Evolutionary conservation across 2,329 filamentous ascomycete species (phyloP), one percentile per base, ranked within the genome.

Genomic region (Tolypocladium inflatum): DNA sequence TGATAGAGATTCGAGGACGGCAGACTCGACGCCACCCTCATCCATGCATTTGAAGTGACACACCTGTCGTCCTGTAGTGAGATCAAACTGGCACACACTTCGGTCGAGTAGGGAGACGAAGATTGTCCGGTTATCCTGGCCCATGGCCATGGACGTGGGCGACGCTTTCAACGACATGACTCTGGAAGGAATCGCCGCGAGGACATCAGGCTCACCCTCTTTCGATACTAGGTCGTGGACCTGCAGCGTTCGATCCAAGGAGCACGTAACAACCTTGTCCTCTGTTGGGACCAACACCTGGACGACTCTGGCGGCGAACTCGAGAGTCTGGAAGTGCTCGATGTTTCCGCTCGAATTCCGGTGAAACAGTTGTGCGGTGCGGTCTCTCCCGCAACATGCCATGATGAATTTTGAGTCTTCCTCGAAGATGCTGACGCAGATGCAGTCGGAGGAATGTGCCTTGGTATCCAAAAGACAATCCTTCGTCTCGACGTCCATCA

Each of bases 301-400:
- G 57, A 82, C 87, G 21, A 99, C 92, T 62, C 90, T 89, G 26
- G 91, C 90, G 37, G 91, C 86, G 71, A 97, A 96, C 64, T 99
- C 93, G 58, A 97, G 82, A 0, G 94, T 99, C 71, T 99, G 94
- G 55, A 96, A 83, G 58, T 97, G 82, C 59, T 89, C 83, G 71
- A 95, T 88, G 3, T 73, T 74, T 2, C 84, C 80, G 15, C 73
- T 76, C 1, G 75, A 74, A 30, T 79, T 78, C 33, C 79, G 78
- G 60, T 83, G 80, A 69, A 97, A 97, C n/a, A 99, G 76, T 70
- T 99, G 94, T 1, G 93, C 84, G n/a, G 89, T 96, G 55, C 94
- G 87, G 72, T 99, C 94, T 63, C 94, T 83, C 41, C 91, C 90
- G 68, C 88, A 92, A 13, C 87, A 91, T 21, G 90, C 93, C 64